Conservation (phyloP, 2,329 filamentous ascomycete genomes). For the Lecanosticta acicola region DNA sequence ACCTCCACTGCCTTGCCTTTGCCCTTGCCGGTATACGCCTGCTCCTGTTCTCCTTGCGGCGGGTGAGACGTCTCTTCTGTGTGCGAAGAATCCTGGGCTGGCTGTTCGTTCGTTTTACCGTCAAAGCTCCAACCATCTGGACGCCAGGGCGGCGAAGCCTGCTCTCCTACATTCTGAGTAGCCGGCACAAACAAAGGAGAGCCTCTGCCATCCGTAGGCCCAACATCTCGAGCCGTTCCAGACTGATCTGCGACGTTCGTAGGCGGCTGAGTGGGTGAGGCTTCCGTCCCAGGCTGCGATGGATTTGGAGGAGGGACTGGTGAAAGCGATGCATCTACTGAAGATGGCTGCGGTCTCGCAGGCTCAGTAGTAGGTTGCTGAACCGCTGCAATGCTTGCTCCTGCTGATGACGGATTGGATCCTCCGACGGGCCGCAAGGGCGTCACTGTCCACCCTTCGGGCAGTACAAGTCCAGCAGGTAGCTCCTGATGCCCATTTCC, state of each 20-base stretch:
- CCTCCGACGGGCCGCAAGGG: slow-evolving; percentile 37
- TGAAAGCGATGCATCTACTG: no score
- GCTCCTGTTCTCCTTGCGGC: slow-evolving; percentile 6
- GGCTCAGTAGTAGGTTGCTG: no score
- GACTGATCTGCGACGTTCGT: no score
- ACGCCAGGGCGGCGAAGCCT: slow-evolving; percentile 4
- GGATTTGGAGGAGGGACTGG: no score
- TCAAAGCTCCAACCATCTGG: slow-evolving; percentile 17
- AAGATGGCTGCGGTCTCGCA: no score
- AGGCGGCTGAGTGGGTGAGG: no score
- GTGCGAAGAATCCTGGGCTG: background rate
- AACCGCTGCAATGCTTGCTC: no score
- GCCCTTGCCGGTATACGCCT: slow-evolving; percentile 27
- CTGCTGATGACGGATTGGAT: background rate
- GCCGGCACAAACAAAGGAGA: slow-evolving; percentile 28
- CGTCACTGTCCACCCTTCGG: slow-evolving; percentile 49
- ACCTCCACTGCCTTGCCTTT: slow-evolving; percentile 37
- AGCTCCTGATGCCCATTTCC: slow-evolving; percentile 42
- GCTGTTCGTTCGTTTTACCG: slow-evolving; percentile 4
- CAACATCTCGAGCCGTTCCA: slow-evolving; percentile 6
- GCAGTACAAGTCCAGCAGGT: slow-evolving; percentile 48
- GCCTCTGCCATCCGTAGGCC: slow-evolving; percentile 26
- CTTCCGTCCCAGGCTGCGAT: no score
- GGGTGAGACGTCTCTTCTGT: slow-evolving; percentile 9
- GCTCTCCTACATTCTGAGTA: no score